Evolutionary conservation across 2,329 filamentous ascomycete species (phyloP), one percentile per base, ranked within the genome.

Genomic region (Trichoderma breve): DNA sequence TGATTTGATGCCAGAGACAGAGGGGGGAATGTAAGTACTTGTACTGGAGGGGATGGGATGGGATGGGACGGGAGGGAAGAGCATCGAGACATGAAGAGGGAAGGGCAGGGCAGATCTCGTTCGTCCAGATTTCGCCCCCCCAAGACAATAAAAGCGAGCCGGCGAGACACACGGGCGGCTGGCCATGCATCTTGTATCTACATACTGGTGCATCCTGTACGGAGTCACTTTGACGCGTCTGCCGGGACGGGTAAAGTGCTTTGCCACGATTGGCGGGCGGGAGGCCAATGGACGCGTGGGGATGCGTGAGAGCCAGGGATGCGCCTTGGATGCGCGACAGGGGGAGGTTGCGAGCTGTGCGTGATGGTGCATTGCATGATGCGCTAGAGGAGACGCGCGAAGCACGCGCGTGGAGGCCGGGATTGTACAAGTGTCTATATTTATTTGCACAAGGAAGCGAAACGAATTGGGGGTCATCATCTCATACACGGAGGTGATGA

Each of bases 261-360:
- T 51, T 51, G 61, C 65, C 57, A 57, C 34, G 51, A 64, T 57
- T 71, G 60, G 69, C 34, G 51, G 24, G 30, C 47, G 18, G 32
- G 12, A 60, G 15, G 26, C 69, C 69, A 65, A 71, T 65, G 11
- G 61, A 65, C 69, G 69, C 69, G 69, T 71, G 61, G 69, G 61
- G 69, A 71, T 64, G 58, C 69, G 69, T 58, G 58, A 26, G 26
- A 9, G 51, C 53, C 51, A 58, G 26, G 65, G 65, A 68, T 58
- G 53, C 65, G 66, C 66, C 66, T 21, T 7, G 60, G 66, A 61
- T 53, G 66, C 66, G 66, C 28, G 66, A 51, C 57, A 55, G 15
- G 62, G 62, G 62, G 55, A 51, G 39, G 62, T 55, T 60, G 57
- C 18, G 18, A 60, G 57, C 32, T 47, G 63, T 66, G 8, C 26